Percentiles rank a stretch among this genome's conserved stretches.
Evolutionary conservation across 148 eudicot species (phyloP).

Genomic region (Rhododendron ovatum): DNA sequence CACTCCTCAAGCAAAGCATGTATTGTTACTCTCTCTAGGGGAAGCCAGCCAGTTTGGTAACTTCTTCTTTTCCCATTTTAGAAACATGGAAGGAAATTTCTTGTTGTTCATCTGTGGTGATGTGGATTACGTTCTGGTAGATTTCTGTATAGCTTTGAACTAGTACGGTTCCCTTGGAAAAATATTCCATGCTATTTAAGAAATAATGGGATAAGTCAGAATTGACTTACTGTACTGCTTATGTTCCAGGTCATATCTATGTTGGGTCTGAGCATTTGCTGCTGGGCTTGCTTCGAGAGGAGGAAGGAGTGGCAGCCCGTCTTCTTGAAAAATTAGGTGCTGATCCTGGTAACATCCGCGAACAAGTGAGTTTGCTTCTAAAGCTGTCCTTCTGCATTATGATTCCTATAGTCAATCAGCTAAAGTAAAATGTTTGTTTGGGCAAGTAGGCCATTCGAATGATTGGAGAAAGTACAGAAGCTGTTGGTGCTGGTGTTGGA

Average conservation of each 20-base stretch:
- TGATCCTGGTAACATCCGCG: constrained; percentile 81
- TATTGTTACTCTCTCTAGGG: constrained; percentile 84
- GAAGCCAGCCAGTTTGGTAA: constrained; percentile 94
- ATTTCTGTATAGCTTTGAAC: background rate
- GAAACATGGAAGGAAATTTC: background rate
- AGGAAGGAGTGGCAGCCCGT: constrained; percentile 96
- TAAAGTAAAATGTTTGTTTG: background rate
- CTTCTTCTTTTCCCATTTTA: background rate
- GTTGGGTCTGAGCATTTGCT: constrained; percentile 96
- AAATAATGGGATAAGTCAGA: background rate
- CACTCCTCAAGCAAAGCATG: constrained; percentile 95
- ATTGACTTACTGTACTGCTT: background rate
- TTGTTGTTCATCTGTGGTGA: background rate
- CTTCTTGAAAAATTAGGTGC: constrained; percentile 90
- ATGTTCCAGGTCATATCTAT: constrained; percentile 48
- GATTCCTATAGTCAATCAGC: background rate
- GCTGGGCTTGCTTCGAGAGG: constrained; percentile 90
- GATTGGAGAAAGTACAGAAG: constrained; percentile 86
- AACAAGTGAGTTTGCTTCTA: constrained; percentile 46
- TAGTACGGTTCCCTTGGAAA: background rate
- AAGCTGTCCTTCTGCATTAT: background rate
- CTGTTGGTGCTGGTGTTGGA: constrained; percentile 85
- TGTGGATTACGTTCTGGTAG: background rate
- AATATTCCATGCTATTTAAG: background rate
- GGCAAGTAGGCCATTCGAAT: constrained; percentile 73